phyloP scores from a whole-genome alignment of 345 rosid genomes.

The Ricinus communis region DNA sequence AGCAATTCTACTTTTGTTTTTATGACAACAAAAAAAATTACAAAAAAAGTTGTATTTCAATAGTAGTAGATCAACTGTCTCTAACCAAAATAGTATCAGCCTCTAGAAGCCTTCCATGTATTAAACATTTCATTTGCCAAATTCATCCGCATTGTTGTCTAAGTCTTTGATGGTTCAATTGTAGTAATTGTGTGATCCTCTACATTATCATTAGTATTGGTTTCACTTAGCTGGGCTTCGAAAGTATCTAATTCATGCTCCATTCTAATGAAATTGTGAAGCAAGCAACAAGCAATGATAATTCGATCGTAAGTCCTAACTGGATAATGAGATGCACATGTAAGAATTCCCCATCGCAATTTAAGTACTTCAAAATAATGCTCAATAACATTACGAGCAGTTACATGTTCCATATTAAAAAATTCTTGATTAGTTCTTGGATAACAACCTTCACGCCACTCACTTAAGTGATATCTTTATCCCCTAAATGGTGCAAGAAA shows the following conservation, averaged over 20 bases:
- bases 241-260: background rate
- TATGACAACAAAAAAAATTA: too few species aligned
- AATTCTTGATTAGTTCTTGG: background rate
- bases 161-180: background rate
- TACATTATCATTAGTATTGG: too few species aligned
- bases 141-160: too few species aligned
- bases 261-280: background rate
- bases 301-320: background rate
- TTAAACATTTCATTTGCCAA: too few species aligned
- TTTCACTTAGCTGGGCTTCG: background rate
- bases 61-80: too few species aligned
- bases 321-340: background rate
- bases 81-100: too few species aligned
- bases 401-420: background rate
- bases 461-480: background rate
- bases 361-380: background rate
- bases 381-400: background rate
- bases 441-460: background rate
- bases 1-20: too few species aligned
- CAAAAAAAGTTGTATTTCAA: too few species aligned
- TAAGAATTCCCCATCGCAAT: background rate
- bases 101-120: background rate
- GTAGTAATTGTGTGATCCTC: background rate
- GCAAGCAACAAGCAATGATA: background rate
- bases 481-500: background rate